phyloP scores from a whole-genome alignment of 1,284 basidiomycete genomes.

The Sanghuangporus sanghuang region DNA sequence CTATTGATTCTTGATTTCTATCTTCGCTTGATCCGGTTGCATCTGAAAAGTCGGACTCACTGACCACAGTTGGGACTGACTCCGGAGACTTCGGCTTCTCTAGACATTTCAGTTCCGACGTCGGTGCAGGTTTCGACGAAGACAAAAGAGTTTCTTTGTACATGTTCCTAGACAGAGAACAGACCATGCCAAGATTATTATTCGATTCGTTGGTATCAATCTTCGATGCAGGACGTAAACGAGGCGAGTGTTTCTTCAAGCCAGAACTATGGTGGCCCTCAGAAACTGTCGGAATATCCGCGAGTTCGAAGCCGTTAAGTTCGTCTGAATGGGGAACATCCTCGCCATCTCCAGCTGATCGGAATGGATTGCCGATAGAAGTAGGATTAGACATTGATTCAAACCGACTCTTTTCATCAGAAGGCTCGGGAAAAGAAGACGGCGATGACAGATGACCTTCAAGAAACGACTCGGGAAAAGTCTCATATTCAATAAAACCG shows the following conservation, averaged over 20 bases:
- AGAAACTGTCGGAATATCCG: neutral
- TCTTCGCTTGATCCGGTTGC: neutral
- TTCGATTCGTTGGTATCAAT: neutral
- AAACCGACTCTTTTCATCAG: neutral
- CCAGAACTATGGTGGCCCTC: neutral
- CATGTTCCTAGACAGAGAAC: neutral
- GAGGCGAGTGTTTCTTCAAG: neutral
- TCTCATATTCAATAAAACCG: neutral
- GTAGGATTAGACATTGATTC: neutral
- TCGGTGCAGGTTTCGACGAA: neutral
- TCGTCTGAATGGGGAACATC: neutral
- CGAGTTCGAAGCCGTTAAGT: neutral
- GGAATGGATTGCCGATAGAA: neutral
- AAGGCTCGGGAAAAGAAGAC: neutral
- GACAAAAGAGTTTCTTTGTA: neutral
- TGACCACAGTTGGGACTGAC: neutral
- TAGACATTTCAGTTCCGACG: neutral
- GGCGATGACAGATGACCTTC: neutral
- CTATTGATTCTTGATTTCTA: neutral
- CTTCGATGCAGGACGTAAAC: neutral
- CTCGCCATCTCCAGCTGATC: neutral
- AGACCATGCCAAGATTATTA: neutral
- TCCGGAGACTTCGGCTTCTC: neutral
- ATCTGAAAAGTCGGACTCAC: neutral
- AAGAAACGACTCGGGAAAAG: neutral